Evolutionary conservation across 1,284 basidiomycete genomes (phyloP), one percentile per base, ranked within the genome.

Genomic region (Porodaedalea pini): DNA sequence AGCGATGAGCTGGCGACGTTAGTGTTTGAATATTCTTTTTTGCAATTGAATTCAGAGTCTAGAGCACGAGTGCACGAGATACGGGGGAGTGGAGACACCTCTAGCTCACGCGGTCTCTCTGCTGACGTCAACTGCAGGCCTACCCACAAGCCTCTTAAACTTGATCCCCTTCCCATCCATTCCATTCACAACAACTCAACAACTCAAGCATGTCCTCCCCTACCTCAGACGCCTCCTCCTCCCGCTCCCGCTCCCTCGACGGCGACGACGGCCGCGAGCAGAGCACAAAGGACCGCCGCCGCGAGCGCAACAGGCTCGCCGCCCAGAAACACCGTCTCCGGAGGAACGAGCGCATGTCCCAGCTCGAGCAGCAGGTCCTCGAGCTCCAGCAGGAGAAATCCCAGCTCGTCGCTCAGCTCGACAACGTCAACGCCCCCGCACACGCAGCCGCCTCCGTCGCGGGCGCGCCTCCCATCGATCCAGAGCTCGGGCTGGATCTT

Each of bases 351-450:
- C 59, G 59, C 44, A 60, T 60, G 59, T 40, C 40, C 32, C 59
- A 60, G 55, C 59, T 60, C 43, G 59, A 60, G 25, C 50, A 56
- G 39, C 59, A 60, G 50, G 59, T 60, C 32, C 59, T 60, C 43
- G 59, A 57, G 17, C 59, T 60, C 31, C 59, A 60, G 59, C 54
- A 60, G 50, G 59, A 60, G 29, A 60, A 60, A 27, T 34, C 34
- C 15, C 25, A 48, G n/a, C 59, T 60, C 44, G 45, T 60, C 43
- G 32, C 49, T 6, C 59, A 50, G 15, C 45, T 60, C 49, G 55
- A 60, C 51, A 29, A 36, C 39, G 21, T 41, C 10, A 51, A 48
- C 23, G 47, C 45, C n/a, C 40, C 58, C 21, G 43, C 57, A 10
- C 51, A 47, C 2, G 44, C 45, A 7, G 21, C 54, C 23, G 37